phyloP scores from a whole-genome alignment of 1,284 basidiomycete species.

The Cryptococcus sp. region DNA sequence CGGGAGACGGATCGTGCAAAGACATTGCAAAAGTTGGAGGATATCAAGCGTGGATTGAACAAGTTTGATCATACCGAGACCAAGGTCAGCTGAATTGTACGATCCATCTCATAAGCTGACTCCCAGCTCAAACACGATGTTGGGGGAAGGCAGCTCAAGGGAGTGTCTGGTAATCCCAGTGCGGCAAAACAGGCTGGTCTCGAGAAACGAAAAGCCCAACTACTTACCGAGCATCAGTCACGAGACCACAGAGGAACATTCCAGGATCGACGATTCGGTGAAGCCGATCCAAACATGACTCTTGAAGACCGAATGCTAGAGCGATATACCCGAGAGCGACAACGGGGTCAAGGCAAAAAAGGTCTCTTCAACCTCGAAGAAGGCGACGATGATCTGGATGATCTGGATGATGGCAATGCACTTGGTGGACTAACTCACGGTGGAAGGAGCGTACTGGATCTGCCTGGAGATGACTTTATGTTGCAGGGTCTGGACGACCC shows the following conservation, averaged over 20 bases:
- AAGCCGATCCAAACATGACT: conserved; percentile 83
- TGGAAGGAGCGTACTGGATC: conserved; percentile 75
- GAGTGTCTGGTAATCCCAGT: conserved; percentile 74
- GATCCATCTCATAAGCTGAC: background rate
- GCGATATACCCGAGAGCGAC: conserved; percentile 84
- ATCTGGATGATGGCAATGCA: conserved; percentile 46
- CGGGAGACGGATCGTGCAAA: conserved; percentile 72
- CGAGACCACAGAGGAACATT: conserved; percentile 80
- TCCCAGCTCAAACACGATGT: conserved; percentile 77
- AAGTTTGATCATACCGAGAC: conserved; percentile 91
- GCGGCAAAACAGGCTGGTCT: conserved; percentile 83
- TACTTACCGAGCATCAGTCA: conserved; percentile 74
- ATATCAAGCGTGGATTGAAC: conserved; percentile 81
- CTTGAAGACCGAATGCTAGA: conserved; percentile 96
- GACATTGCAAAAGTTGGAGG: conserved; percentile 70
- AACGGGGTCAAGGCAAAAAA: conserved; percentile 62
- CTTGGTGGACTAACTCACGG: conserved; percentile 73
- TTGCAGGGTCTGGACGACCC: conserved; percentile 67
- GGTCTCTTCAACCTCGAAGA: conserved; percentile 78
- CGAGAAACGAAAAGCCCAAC: conserved; percentile 78
- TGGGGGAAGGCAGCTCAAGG: conserved; percentile 79
- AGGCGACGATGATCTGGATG: conserved; percentile 62
- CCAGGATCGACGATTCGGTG: conserved; percentile 91
- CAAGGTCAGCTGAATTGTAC: conserved; percentile 47
- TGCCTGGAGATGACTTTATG: conserved; percentile 71